These are phyloP conservation scores for Auricularia cornea DNA, from an alignment of 768 basidiomycete species.

Conservation along the genomic window DNA sequence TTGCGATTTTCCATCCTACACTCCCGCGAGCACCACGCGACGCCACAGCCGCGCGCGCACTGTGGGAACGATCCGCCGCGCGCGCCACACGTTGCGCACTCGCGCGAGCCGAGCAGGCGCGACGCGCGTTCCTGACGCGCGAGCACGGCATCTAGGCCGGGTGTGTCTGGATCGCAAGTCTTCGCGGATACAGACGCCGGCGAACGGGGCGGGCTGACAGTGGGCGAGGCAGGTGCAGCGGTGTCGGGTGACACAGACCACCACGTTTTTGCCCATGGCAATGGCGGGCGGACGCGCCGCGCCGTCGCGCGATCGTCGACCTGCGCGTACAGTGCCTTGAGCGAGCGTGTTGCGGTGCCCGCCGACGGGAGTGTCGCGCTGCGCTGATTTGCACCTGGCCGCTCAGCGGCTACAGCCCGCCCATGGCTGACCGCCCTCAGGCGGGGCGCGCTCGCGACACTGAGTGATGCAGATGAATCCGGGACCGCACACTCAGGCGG, in stretches of 20 bases:
- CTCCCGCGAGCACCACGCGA: conserved; percentile 56
- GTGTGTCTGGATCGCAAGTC: background rate
- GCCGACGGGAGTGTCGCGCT: background rate
- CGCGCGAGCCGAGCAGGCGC: conserved; percentile 32
- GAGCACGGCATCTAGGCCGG: conserved; percentile 37
- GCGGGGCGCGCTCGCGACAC: no score
- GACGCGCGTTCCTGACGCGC: conserved; percentile 45
- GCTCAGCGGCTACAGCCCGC: background rate
- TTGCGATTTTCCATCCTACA: conserved; percentile 36
- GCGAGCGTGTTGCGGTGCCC: background rate
- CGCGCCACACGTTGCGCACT: conserved; percentile 48
- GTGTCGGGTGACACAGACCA: background rate
- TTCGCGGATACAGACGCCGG: background rate
- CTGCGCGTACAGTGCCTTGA: background rate
- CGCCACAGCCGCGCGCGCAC: conserved; percentile 45
- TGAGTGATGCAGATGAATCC: background rate
- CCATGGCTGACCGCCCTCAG: background rate
- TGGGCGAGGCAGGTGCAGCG: background rate
- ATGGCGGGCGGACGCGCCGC: background rate
- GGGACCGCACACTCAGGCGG: background rate
- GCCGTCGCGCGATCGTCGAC: background rate
- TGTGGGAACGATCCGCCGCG: conserved; percentile 48
- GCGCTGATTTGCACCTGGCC: background rate
- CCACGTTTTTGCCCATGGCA: background rate
- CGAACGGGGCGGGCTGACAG: background rate